Percentiles rank a stretch among this genome's conserved stretches.
phyloP scores from a whole-genome alignment of 208 protist genomes.

The Acanthamoeba royreba region DNA sequence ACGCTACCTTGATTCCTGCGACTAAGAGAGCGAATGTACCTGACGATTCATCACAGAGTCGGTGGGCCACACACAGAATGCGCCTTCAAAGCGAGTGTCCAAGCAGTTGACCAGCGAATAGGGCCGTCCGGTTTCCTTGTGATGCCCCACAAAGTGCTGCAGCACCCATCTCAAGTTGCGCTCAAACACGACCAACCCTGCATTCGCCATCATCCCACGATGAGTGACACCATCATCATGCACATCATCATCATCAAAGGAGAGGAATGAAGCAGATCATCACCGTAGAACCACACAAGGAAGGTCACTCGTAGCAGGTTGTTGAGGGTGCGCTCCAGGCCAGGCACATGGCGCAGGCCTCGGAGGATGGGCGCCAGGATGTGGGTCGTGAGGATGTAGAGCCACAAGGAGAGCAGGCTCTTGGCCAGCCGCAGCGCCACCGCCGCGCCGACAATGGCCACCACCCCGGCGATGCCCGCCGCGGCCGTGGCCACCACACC shows the following conservation, averaged over 20 bases:
- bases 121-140: neutral
- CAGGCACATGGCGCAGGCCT: neutral
- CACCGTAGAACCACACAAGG: neutral
- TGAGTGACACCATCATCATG: too few species aligned
- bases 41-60: neutral
- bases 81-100: neutral
- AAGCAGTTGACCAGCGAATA: slow-evolving; percentile 11
- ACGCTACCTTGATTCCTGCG: neutral
- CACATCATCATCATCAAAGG: neutral
- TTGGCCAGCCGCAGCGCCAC: neutral
- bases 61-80: neutral
- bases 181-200: neutral
- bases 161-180: neutral
- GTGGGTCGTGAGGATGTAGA: neutral
- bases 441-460: neutral
- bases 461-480: neutral
- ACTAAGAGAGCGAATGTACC: neutral
- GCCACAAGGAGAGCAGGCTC: neutral
- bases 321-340: neutral
- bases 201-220: too few species aligned
- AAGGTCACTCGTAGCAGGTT: neutral
- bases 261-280: neutral
- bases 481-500: neutral
- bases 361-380: neutral
- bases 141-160: neutral